These are phyloP conservation scores for Papiliotrema fonsecae DNA, from an alignment of 1,284 basidiomycete species.

Conservation along the genomic window DNA sequence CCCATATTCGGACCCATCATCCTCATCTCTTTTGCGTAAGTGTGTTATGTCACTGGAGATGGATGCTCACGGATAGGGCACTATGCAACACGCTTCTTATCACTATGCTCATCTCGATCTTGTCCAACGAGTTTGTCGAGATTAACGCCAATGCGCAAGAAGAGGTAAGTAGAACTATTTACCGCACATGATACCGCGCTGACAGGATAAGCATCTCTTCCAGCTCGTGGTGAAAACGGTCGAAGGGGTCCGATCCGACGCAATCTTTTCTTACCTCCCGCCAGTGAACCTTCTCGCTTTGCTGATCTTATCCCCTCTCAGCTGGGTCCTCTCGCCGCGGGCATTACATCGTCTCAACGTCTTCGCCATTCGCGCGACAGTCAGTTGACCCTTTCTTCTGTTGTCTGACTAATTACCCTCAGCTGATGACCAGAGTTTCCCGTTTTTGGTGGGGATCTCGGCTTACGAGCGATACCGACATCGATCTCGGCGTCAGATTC, in stretches of 20 bases:
- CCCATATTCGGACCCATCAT: constrained; percentile 69
- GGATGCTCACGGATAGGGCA: constrained; percentile 14
- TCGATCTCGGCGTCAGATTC: constrained; percentile 20
- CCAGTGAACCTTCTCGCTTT: constrained; percentile 61
- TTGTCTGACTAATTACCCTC: constrained; percentile 6
- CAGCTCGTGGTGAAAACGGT: constrained; percentile 81
- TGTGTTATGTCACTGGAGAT: constrained; percentile 1
- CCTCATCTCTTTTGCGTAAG: constrained; percentile 69
- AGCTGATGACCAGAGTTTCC: constrained; percentile 57
- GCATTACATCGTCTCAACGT: constrained; percentile 74
- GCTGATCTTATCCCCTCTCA: constrained; percentile 67
- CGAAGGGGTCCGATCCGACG: constrained; percentile 83
- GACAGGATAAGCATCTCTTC: constrained; percentile 64
- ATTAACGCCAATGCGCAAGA: constrained; percentile 76
- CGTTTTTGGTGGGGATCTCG: constrained; percentile 69
- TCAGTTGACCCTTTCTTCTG: constrained; percentile 8
- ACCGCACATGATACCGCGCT: not conserved
- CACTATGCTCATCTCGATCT: constrained; percentile 73
- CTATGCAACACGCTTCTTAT: constrained; percentile 47
- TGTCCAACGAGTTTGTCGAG: constrained; percentile 76
- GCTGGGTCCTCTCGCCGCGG: constrained; percentile 65
- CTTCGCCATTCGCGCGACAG: constrained; percentile 72
- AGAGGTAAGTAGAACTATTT: constrained; percentile 54
- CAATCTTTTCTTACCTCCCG: constrained; percentile 83
- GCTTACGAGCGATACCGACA: constrained; percentile 65